Evolutionary conservation across 2,329 filamentous ascomycete genomes (phyloP), one percentile per base, ranked within the genome.

Genomic region (Cladosporium sp.): DNA sequence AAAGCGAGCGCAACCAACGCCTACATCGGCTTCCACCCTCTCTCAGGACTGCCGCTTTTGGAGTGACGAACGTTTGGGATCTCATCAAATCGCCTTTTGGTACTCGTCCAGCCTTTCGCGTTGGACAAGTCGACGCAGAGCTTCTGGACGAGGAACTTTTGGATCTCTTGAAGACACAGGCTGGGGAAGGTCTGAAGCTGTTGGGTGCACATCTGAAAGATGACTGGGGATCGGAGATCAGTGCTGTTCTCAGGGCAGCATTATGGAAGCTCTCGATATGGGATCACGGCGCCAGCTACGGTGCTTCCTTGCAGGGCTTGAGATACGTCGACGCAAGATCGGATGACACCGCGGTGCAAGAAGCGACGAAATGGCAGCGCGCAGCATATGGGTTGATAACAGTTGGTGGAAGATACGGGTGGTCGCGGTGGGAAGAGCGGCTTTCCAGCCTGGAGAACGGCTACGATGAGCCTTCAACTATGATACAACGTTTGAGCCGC

Each of bases 261-360:
- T 82, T 99, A 8, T 99, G 97, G 83, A 99, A 99, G 79, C 85
- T 99, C 68, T 92, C 91, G 18, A 89, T 99, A 66, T 99, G 95
- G 95, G 93, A 98, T 77, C 92, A 97, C 77, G 89, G 97, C 77
- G 92, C 95, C 46, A 96, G 91, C 5, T 98, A 99, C 78, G 95
- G 95, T 67, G 95, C 95, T 13, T 89, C 92, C 39, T 82, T 99
- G 58, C 95, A 99, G 78, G 96, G 96, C 68, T 84, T 99, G 30
- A 89, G 89, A 75, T 98, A 94, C 75, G 91, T 91, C 13, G 94
- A 98, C 76, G 93, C 93, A 58, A 86, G 94, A 67, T 60, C 63
- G 30, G 59, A 34, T 51, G 59, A 70, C 23, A 66, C 69, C 70
- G 48, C 71, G 72, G 85, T 89, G 28, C 80, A 91, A 60, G 85